These are phyloP conservation scores for Euphorbia celastroides DNA, from an alignment of 441 rosid genomes.

Conservation along the genomic window DNA sequence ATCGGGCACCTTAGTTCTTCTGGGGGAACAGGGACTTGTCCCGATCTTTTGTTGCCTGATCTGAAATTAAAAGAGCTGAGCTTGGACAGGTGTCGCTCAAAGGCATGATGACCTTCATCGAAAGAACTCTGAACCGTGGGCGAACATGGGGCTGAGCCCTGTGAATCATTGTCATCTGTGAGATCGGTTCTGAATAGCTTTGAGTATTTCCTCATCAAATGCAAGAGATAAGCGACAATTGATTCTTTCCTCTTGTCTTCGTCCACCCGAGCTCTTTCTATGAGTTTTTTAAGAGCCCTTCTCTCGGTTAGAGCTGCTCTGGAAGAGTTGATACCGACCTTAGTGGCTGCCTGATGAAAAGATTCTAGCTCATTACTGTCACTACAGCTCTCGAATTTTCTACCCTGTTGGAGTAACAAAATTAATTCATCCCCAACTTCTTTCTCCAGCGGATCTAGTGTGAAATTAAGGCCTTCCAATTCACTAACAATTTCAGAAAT, in stretches of 20 bases:
- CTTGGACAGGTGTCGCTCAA: constrained; percentile 84
- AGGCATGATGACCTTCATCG: constrained; percentile 52
- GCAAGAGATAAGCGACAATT: constrained; percentile 88
- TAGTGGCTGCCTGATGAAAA: constrained; percentile 81
- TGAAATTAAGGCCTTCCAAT: constrained; percentile 55
- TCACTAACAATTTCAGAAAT: constrained; percentile 77
- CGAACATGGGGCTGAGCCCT: constrained; percentile 86
- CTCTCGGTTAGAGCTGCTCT: constrained; percentile 89
- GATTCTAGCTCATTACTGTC: constrained; percentile 78
- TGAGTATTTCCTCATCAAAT: constrained; percentile 93
- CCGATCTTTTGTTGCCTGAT: constrained; percentile 54
- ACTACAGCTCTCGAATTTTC: constrained; percentile 51
- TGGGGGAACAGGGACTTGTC: constrained; percentile 72
- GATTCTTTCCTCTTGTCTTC: constrained; percentile 98
- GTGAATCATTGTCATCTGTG: constrained; percentile 87
- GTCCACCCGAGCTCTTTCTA: constrained; percentile 89
- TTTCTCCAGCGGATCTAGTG: constrained; percentile 72
- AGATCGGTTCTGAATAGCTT: constrained; percentile 87
- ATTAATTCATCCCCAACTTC: constrained; percentile 93
- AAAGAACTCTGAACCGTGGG: constrained; percentile 56
- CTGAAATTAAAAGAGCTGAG: constrained; percentile 70
- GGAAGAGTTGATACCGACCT: constrained; percentile 79
- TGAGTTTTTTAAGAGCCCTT: constrained; percentile 87
- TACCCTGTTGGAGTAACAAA: constrained; percentile 82
- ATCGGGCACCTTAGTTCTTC: constrained; percentile 97